Evolutionary conservation across 345 rosid genomes (phyloP).

Genomic region (Citrus hindsii): DNA sequence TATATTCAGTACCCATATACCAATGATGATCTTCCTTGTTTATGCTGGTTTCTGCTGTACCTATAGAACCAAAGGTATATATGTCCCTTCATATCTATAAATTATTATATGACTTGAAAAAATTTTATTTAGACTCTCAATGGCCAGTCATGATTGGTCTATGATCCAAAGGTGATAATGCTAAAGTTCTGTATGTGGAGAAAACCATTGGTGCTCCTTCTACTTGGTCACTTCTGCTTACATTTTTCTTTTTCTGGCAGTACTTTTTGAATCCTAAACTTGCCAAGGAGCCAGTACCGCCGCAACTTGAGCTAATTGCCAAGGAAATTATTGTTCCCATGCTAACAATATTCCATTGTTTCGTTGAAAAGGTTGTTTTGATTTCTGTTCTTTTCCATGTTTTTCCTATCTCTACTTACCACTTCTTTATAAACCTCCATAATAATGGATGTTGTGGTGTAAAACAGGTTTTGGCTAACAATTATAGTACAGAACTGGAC

Average conservation of each 20-base stretch:
- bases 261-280: constrained; percentile 82
- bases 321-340: constrained; percentile 67
- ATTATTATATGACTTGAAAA: not conserved
- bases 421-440: constrained; percentile 14
- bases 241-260: constrained; percentile 35
- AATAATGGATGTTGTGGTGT: constrained; percentile 25
- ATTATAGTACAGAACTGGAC: constrained; percentile 36
- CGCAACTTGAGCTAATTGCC: constrained; percentile 62
- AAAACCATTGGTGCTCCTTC: not conserved
- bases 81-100: not conserved
- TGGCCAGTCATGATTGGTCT: not conserved
- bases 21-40: not conserved
- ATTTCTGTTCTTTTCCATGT: constrained; percentile 5
- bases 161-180: not conserved
- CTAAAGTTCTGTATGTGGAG: not conserved
- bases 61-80: not conserved
- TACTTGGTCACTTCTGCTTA: not conserved
- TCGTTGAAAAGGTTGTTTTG: constrained; percentile 58
- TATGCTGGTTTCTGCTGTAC: not conserved
- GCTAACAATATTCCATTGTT: constrained; percentile 50
- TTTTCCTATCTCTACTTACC: not conserved
- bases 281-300: constrained; percentile 79
- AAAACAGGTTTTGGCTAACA: constrained; percentile 48
- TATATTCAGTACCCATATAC: too few species aligned
- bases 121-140: not conserved